These are phyloP conservation scores for Cryptococcus sp. DNA, from an alignment of 1,284 basidiomycete genomes.

Conservation along the genomic window DNA sequence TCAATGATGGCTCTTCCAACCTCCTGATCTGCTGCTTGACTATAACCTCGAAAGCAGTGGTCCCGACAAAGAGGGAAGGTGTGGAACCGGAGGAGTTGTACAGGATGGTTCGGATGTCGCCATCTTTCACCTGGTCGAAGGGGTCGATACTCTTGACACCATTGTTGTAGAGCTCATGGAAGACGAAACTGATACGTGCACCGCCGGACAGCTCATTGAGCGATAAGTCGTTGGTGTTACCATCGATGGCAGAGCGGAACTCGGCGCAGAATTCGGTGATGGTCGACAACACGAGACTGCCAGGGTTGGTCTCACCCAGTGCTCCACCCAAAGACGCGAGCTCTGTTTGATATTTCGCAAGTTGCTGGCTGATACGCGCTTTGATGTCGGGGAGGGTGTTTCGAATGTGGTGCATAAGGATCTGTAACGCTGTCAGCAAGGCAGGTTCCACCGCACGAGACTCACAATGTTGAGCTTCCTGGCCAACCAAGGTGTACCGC, in stretches of 20 bases:
- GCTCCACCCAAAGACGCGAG: constrained; percentile 82
- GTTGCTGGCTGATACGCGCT: constrained; percentile 80
- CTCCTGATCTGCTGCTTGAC: constrained; percentile 98
- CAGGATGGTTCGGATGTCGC: constrained; percentile 90
- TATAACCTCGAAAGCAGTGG: constrained; percentile 94
- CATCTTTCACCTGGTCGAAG: constrained; percentile 97
- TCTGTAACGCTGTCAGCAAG: constrained; percentile 57
- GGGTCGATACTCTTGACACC: constrained; percentile 95
- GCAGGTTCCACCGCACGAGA: constrained; percentile 5
- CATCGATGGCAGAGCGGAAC: constrained; percentile 94
- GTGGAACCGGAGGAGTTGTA: constrained; percentile 99
- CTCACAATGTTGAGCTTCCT: constrained; percentile 91
- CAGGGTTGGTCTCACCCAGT: constrained; percentile 79
- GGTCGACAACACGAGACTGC: constrained; percentile 85
- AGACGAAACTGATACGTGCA: constrained; percentile 96
- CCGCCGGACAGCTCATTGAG: constrained; percentile 95
- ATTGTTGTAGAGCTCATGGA: constrained; percentile 96
- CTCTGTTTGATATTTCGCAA: constrained; percentile 84
- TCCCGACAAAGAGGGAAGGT: constrained; percentile 92
- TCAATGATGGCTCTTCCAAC: constrained; percentile 87
- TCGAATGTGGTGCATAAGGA: constrained; percentile 97
- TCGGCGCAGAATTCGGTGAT: constrained; percentile 98
- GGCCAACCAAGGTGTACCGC: constrained; percentile 96
- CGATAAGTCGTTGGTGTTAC: constrained; percentile 91
- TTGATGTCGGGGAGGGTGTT: constrained; percentile 97